Conservation (phyloP, 139 green algal genomes). For the Asterochloris erici region DNA sequence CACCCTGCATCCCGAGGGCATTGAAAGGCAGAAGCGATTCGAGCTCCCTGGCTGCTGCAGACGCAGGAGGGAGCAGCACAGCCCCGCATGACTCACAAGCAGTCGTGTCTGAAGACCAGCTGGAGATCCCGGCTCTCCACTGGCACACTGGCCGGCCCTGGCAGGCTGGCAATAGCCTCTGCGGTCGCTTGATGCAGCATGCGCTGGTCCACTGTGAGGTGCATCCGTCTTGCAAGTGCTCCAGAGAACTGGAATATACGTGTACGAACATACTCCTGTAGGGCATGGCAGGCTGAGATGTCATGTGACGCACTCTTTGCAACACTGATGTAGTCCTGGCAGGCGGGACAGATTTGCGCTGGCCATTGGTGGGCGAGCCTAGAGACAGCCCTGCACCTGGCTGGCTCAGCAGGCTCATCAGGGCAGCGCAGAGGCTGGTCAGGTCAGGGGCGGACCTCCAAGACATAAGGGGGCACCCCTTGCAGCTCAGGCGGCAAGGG, state of each 20-base stretch:
- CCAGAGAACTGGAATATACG: slow-evolving; percentile 60
- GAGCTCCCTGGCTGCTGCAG: too few relatives aligned
- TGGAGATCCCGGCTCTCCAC: slow-evolving; percentile 72
- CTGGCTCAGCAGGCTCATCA: background rate
- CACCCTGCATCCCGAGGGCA: too few relatives aligned
- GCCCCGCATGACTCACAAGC: slow-evolving; percentile 50
- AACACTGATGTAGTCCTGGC: too few relatives aligned
- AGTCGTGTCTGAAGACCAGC: slow-evolving; percentile 89
- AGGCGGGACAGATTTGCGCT: background rate
- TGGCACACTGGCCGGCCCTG: slow-evolving; percentile 41
- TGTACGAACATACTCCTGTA: slow-evolving; percentile 64
- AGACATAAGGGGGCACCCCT: slow-evolving; percentile 8
- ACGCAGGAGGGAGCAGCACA: too few relatives aligned
- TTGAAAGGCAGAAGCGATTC: too few relatives aligned
- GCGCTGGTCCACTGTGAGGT: slow-evolving; percentile 36
- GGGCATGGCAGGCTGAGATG: background rate
- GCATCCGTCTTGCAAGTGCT: slow-evolving; percentile 34
- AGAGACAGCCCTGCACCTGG: background rate
- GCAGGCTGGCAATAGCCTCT: slow-evolving; percentile 55
- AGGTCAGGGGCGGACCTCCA: slow-evolving; percentile 28
- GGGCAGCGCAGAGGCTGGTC: too few relatives aligned
- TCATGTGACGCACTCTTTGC: too few relatives aligned
- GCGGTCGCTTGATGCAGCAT: slow-evolving; percentile 47
- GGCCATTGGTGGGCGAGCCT: too few relatives aligned
- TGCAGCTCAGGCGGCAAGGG: slow-evolving; percentile 34